A percentile compares a stretch with the other conserved stretches of the same genome.
These are phyloP conservation scores for Rhododendron williamsianum DNA, from an alignment of 148 eudicot species.

Conservation along the genomic window DNA sequence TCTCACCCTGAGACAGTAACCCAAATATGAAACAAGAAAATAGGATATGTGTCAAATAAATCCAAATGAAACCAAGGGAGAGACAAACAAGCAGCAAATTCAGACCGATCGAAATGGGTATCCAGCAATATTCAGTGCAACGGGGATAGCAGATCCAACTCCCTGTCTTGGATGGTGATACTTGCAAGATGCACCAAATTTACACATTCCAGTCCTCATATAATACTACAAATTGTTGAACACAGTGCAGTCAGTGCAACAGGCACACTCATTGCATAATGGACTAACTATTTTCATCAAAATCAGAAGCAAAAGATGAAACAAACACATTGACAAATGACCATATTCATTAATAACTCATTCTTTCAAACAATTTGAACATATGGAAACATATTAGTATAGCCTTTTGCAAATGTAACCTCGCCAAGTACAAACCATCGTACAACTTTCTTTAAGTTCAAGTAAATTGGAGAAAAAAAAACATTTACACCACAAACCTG, in stretches of 20 bases:
- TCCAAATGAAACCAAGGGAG: not conserved
- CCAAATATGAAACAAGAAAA: not conserved
- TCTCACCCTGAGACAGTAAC: slow-evolving; percentile 66
- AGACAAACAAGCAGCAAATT: not conserved
- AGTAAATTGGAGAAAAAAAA: not conserved
- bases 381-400: not conserved
- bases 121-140: slow-evolving; percentile 55
- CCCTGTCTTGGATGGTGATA: slow-evolving; percentile 94
- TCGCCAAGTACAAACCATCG: not conserved
- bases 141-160: slow-evolving; percentile 45
- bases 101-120: slow-evolving; percentile 86
- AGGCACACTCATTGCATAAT: not conserved
- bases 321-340: not conserved
- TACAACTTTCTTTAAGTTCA: not conserved
- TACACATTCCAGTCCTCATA: slow-evolving; percentile 89
- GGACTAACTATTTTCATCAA: not conserved
- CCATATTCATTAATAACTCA: not conserved
- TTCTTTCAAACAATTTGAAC: not conserved
- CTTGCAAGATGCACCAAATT: slow-evolving; percentile 92
- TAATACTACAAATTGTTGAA: slow-evolving; percentile 55
- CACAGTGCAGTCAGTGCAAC: slow-evolving; percentile 1
- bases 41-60: not conserved
- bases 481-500: slow-evolving; percentile 46
- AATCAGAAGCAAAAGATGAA: slow-evolving; percentile 2
- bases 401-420: slow-evolving; percentile 1